Percentiles rank a stretch among this genome's conserved stretches.
These are phyloP conservation scores for Cercophora sp. DNA, from an alignment of 495 filamentous ascomycete genomes.

Conservation along the genomic window DNA sequence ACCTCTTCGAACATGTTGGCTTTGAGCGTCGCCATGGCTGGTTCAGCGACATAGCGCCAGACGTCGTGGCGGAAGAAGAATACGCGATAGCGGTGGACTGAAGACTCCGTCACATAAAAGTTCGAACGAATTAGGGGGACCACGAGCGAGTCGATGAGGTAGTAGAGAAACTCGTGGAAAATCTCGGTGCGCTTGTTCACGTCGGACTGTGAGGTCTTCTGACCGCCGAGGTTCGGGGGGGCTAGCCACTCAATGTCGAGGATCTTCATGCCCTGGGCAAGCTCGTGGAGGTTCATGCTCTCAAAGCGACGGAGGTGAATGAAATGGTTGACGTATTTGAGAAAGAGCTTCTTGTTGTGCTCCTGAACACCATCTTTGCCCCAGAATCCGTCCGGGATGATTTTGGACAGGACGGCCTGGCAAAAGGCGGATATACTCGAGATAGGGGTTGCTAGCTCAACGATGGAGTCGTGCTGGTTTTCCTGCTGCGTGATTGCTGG, in stretches of 20 bases:
- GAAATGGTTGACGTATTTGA: conserved; percentile 69
- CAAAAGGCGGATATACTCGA: conserved; percentile 84
- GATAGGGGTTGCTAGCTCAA: conserved; percentile 66
- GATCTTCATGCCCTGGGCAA: conserved; percentile 72
- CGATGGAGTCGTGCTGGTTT: conserved; percentile 40
- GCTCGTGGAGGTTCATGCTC: conserved; percentile 71
- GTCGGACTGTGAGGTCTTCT: conserved; percentile 68
- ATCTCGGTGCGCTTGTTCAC: conserved; percentile 72
- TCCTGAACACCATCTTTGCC: conserved; percentile 51
- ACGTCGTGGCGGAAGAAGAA: conserved; percentile 96
- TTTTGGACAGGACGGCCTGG: conserved; percentile 63
- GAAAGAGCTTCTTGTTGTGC: conserved; percentile 57
- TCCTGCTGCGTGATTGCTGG: too few relatives aligned
- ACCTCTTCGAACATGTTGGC: conserved; percentile 75
- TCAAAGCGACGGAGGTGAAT: conserved; percentile 77
- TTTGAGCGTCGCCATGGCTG: conserved; percentile 67
- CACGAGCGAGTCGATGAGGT: conserved; percentile 83
- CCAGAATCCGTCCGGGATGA: conserved; percentile 78
- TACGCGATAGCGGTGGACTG: conserved; percentile 69
- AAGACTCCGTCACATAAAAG: conserved; percentile 94
- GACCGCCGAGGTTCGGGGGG: conserved; percentile 37
- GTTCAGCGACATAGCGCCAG: conserved; percentile 73
- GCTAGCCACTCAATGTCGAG: conserved; percentile 68
- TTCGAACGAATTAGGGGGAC: conserved; percentile 82
- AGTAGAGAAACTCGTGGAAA: conserved; percentile 83